These are phyloP conservation scores for Calonectria multiphialidica DNA, from an alignment of 2,329 filamentous ascomycete genomes.

Conservation along the genomic window DNA sequence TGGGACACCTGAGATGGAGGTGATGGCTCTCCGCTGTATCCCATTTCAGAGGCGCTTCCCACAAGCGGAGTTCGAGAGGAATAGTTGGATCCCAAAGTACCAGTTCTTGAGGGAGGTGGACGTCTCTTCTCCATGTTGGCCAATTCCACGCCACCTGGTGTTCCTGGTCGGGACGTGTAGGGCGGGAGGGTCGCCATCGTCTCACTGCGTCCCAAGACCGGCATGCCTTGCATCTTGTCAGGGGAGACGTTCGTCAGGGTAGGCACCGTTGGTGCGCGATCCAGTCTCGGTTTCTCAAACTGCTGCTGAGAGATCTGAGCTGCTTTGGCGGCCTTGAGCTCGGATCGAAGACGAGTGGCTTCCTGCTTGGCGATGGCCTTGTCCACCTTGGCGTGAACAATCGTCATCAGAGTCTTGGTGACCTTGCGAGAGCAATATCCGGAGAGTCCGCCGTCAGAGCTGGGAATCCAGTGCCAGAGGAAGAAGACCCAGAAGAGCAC, in stretches of 20 bases:
- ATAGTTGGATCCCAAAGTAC: slow-evolving; percentile 71
- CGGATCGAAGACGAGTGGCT: slow-evolving; percentile 66
- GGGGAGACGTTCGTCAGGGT: slow-evolving; percentile 59
- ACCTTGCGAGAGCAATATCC: slow-evolving; percentile 94
- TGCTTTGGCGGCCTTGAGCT: slow-evolving; percentile 59
- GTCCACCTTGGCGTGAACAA: slow-evolving; percentile 89
- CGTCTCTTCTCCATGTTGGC: slow-evolving; percentile 65
- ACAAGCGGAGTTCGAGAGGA: slow-evolving; percentile 74
- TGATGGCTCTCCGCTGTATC: slow-evolving; percentile 56
- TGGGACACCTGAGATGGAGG: slow-evolving; percentile 51
- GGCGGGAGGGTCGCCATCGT: slow-evolving; percentile 72
- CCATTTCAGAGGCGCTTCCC: slow-evolving; percentile 71
- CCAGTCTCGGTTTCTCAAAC: slow-evolving; percentile 61
- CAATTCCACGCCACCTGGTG: slow-evolving; percentile 65
- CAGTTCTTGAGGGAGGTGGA: slow-evolving; percentile 59
- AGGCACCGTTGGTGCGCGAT: slow-evolving; percentile 77
- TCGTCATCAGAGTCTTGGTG: slow-evolving; percentile 84
- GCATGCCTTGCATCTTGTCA: slow-evolving; percentile 68
- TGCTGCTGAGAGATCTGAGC: slow-evolving; percentile 51
- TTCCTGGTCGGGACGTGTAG: slow-evolving; percentile 71
- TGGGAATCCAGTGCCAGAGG: slow-evolving; percentile 91
- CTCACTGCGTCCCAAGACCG: slow-evolving; percentile 69
- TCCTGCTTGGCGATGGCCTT: slow-evolving; percentile 87
- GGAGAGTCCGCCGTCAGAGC: slow-evolving; percentile 81
- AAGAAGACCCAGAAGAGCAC: slow-evolving; percentile 87